Evolutionary conservation across 345 rosid genomes (phyloP).

Genomic region (Brassica carinata): DNA sequence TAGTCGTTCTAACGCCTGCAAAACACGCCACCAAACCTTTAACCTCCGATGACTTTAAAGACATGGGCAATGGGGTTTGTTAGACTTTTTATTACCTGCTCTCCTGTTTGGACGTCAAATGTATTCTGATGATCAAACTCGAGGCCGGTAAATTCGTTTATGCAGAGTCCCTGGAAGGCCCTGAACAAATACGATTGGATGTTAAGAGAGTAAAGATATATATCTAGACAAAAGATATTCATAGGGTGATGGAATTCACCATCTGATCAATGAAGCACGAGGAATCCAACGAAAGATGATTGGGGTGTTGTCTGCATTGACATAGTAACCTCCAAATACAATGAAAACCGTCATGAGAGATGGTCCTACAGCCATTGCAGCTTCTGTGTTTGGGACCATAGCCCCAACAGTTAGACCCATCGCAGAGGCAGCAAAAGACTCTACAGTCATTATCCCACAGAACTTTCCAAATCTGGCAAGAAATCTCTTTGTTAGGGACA

Average conservation of each 20-base stretch:
- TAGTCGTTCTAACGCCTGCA: slow-evolving; percentile 83
- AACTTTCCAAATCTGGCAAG: slow-evolving; percentile 77
- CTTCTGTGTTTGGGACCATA: slow-evolving; percentile 95
- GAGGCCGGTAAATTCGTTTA: slow-evolving; percentile 90
- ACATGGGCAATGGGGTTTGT: not conserved
- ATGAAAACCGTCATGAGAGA: slow-evolving; percentile 97
- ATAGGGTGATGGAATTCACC: slow-evolving; percentile 48
- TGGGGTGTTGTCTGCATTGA: slow-evolving; percentile 89
- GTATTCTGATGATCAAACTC: slow-evolving; percentile 77
- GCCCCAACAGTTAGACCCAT: slow-evolving; percentile 99
- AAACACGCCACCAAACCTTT: not conserved
- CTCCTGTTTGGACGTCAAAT: slow-evolving; percentile 87
- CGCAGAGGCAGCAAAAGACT: slow-evolving; percentile 98
- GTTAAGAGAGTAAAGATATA: not conserved
- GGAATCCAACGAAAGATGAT: slow-evolving; percentile 95
- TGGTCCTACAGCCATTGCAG: slow-evolving; percentile 98
- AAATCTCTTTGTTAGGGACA: slow-evolving; percentile 25
- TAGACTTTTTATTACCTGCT: slow-evolving; percentile 65
- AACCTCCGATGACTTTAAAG: not conserved
- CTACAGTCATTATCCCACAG: slow-evolving; percentile 88
- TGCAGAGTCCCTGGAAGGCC: slow-evolving; percentile 97
- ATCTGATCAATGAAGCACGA: slow-evolving; percentile 80
- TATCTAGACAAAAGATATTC: not conserved
- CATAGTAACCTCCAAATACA: slow-evolving; percentile 92
- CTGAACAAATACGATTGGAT: slow-evolving; percentile 47